A percentile compares a stretch with the other conserved stretches of the same genome.
Conservation (phyloP, 208 protist genomes). For the Trypanosoma vivax region DNA sequence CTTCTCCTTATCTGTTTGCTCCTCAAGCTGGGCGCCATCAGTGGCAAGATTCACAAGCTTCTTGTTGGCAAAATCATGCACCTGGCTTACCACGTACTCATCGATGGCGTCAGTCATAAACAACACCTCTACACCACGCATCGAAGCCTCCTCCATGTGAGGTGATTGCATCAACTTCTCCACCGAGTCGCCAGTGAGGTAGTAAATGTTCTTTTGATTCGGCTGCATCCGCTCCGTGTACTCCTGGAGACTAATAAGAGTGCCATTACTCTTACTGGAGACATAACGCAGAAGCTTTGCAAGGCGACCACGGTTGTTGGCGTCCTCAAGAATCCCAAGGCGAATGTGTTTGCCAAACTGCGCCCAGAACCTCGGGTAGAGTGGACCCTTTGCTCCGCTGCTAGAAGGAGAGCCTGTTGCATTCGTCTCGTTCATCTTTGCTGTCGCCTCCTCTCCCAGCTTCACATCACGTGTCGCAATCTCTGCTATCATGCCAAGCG, state of each 20-base stretch:
- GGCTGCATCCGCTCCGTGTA: slow-evolving; percentile 94
- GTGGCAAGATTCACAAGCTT: slow-evolving; percentile 96
- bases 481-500: slow-evolving; percentile 91
- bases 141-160: slow-evolving; percentile 72
- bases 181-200: slow-evolving; percentile 78
- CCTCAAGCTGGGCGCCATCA: slow-evolving; percentile 93
- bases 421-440: slow-evolving; percentile 20
- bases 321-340: slow-evolving; percentile 97
- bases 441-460: not conserved
- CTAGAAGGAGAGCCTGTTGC: slow-evolving; percentile 23
- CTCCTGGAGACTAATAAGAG: slow-evolving; percentile 77
- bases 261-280: slow-evolving; percentile 63
- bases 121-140: slow-evolving; percentile 88
- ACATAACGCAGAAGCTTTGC: slow-evolving; percentile 96
- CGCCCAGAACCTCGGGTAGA: slow-evolving; percentile 92
- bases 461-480: slow-evolving; percentile 79
- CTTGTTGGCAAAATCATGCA: slow-evolving; percentile 94
- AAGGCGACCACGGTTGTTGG: slow-evolving; percentile 92
- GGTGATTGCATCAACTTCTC: slow-evolving; percentile 79
- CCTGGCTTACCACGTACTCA: slow-evolving; percentile 94
- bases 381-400: slow-evolving; percentile 52
- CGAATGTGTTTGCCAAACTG: slow-evolving; percentile 96
- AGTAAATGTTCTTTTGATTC: slow-evolving; percentile 93
- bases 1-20: slow-evolving; percentile 86
- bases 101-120: slow-evolving; percentile 97